A percentile compares a stretch with the other conserved stretches of the same genome.
These are phyloP conservation scores for Gossypium schwendimanii DNA, from an alignment of 441 rosid species.

Conservation along the genomic window DNA sequence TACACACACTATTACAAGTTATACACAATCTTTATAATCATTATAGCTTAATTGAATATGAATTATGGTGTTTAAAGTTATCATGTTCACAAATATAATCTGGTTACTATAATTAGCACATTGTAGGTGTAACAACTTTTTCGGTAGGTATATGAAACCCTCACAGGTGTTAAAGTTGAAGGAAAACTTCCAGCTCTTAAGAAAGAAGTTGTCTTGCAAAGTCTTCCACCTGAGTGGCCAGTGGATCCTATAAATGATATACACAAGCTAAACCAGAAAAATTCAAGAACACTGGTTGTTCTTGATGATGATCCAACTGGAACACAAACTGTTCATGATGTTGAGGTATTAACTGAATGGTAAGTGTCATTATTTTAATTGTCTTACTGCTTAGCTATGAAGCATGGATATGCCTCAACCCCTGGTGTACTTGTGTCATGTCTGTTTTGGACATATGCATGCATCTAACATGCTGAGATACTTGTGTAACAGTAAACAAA, in stretches of 20 bases:
- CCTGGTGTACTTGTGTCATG: not conserved
- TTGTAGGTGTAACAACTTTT: constrained; percentile 9
- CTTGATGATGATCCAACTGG: constrained; percentile 99
- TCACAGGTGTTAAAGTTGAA: constrained; percentile 78
- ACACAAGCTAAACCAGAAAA: constrained; percentile 48
- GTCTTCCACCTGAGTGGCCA: constrained; percentile 91
- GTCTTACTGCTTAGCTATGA: not conserved
- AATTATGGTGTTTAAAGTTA: not conserved
- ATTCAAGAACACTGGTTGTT: constrained; percentile 72
- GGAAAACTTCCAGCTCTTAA: constrained; percentile 66
- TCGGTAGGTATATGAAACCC: constrained; percentile 77
- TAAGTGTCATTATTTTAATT: constrained; percentile 25
- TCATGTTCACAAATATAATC: not conserved
- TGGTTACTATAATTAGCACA: not conserved
- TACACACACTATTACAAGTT: no score
- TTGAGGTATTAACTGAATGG: constrained; percentile 98
- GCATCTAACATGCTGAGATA: not conserved
- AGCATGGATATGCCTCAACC: not conserved
- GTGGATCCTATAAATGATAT: constrained; percentile 67
- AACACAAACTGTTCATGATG: constrained; percentile 93
- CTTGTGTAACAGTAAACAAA: not conserved
- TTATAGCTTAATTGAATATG: not conserved
- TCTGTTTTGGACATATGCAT: not conserved
- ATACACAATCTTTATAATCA: no score
- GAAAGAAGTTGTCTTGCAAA: constrained; percentile 56